phyloP scores from a whole-genome alignment of 2,329 filamentous ascomycete species.

The Magnaporthiopsis rhizophila region DNA sequence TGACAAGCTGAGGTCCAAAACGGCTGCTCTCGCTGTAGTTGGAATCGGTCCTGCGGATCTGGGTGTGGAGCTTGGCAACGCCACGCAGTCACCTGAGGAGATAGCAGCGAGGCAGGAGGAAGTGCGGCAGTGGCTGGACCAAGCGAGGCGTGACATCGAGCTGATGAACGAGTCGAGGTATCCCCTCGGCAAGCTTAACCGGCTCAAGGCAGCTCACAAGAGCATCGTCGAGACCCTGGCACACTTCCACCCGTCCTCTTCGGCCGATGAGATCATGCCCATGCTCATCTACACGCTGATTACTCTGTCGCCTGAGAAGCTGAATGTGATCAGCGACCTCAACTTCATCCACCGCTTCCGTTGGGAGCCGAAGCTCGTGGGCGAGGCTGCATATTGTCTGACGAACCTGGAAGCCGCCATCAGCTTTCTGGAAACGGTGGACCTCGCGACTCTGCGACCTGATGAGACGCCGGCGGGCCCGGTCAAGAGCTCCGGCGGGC shows the following conservation, averaged over 20 bases:
- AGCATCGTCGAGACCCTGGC: conserved; percentile 82
- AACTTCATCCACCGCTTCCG: conserved; percentile 91
- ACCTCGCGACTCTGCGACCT: conserved; percentile 77
- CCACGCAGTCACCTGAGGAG: conserved; percentile 46
- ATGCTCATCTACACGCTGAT: conserved; percentile 96
- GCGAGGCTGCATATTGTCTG: conserved; percentile 90
- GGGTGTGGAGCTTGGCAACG: conserved; percentile 62
- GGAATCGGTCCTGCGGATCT: conserved; percentile 84
- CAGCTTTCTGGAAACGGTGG: conserved; percentile 90
- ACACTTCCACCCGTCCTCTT: conserved; percentile 67
- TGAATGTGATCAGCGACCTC: conserved; percentile 90
- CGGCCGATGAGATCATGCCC: conserved; percentile 92
- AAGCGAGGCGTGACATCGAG: conserved; percentile 62
- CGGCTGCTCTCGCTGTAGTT: conserved; percentile 81
- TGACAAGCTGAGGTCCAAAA: conserved; percentile 89
- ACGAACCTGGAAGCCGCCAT: conserved; percentile 94
- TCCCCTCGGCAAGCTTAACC: conserved; percentile 83
- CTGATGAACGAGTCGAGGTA: conserved; percentile 83
- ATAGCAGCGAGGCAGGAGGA: conserved; percentile 55
- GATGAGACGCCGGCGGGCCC: conserved; percentile 68
- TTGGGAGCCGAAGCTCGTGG: conserved; percentile 76
- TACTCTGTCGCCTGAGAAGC: conserved; percentile 74
- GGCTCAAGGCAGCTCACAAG: conserved; percentile 83
- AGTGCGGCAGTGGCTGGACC: conserved; percentile 63
- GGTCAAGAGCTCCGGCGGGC: conserved; percentile 42